Base-by-base conservation (phyloP, 768 basidiomycete genomes). In the Boletus rubroflammeus region DNA sequence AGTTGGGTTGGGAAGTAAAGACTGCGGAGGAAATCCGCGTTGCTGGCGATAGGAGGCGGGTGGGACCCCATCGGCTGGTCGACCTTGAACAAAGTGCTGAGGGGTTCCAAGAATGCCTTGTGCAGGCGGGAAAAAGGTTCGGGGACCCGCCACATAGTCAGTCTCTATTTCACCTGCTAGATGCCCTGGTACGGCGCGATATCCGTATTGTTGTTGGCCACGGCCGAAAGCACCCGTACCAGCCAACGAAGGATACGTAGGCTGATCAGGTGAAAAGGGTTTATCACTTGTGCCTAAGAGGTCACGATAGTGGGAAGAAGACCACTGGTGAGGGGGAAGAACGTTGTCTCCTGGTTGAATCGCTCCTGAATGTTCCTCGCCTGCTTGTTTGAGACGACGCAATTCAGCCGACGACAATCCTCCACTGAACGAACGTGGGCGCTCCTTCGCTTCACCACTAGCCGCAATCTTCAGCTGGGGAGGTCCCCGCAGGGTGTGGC, bases 341-440 rank as follows among this genome's bases (percentile, higher is more conserved):
- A 64, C 48, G 48, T 67, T 74, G 59, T 70, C 72, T 57, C 75
- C 75, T 1, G 58, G 45, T 54, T 73, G 72, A 46, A 66, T 69
- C 46, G 45, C 44, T 55, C 58, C 60, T n/a, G 52, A 73, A 50
- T 63, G 54, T 36, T 67, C 69, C 53, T 82, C 82, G 46, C 81
- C 85, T 28, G 77, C 82, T 63, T 88, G 85, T 67, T 88, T 86
- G 52, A 91, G 74, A 62, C 88, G 86, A 59, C 84, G 83, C 52
- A 90, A 75, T 60, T 91, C 88, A 44, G 86, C 84, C 46, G 73
- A 78, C 6, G 89, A 88, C 44, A 90, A 73, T 28, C 86, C 87
- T 40, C 89, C 89, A 56, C 85, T 90, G 67, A 88, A 90, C 0
- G 88, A 90, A 66, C 87, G 88, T 15, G 88, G 88, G 50, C 88